A percentile compares a stretch with the other conserved stretches of the same genome.
Conservation (phyloP, 345 rosid species). For the Mercurialis annua region DNA sequence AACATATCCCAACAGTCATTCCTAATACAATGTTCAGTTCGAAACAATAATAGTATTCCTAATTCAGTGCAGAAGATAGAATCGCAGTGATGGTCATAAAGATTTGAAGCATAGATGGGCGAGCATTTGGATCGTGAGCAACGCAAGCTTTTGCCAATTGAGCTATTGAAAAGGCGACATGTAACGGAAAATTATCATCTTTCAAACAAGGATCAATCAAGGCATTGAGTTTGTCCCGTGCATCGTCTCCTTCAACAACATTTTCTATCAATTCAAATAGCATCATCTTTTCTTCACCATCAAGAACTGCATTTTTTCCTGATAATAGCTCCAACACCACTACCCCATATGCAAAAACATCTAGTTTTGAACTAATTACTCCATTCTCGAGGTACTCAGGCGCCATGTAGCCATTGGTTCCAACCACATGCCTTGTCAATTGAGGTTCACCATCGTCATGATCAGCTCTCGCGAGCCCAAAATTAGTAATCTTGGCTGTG, state of each 20-base stretch:
- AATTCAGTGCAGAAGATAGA: constrained; percentile 58
- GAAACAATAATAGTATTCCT: no score
- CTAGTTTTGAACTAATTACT: constrained; percentile 67
- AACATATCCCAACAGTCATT: no score
- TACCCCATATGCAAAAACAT: constrained; percentile 84
- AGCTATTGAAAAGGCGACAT: constrained; percentile 74
- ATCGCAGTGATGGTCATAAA: constrained; percentile 58
- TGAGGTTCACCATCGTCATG: constrained; percentile 45
- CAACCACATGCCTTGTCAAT: constrained; percentile 73
- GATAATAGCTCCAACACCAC: constrained; percentile 78
- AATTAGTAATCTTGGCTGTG: constrained; percentile 72
- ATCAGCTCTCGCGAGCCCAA: constrained; percentile 65
- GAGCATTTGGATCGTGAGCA: constrained; percentile 53
- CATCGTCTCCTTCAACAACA: constrained; percentile 72
- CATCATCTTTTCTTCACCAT: constrained; percentile 44
- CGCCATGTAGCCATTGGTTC: constrained; percentile 80
- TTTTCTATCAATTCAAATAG: constrained; percentile 39
- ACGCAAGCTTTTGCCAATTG: constrained; percentile 68
- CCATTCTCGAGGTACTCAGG: constrained; percentile 90
- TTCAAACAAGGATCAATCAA: constrained; percentile 63
- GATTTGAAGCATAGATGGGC: constrained; percentile 52
- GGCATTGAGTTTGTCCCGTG: constrained; percentile 51
- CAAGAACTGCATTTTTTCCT: constrained; percentile 58
- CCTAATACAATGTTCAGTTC: no score
- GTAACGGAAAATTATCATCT: constrained; percentile 65